Conservation (phyloP, 2,329 filamentous ascomycete species). For the Penicillium sp. region DNA sequence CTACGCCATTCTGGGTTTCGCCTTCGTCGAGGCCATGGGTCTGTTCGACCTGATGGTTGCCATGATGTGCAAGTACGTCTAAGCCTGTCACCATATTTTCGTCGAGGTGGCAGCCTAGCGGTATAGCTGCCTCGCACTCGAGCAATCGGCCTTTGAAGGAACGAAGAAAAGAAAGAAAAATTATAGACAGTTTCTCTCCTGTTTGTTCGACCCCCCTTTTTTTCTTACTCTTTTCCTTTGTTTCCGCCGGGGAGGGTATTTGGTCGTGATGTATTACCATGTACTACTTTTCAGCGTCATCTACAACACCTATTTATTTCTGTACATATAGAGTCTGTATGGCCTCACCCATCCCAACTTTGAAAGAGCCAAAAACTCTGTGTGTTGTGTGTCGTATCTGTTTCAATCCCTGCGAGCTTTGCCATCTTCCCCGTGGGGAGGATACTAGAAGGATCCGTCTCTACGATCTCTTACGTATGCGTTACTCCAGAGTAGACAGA, state of each 20-base stretch:
- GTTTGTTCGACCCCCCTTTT: conserved; percentile 5
- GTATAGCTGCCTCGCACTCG: neutral
- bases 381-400: conserved; percentile 32
- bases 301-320: conserved; percentile 34
- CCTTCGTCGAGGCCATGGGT: conserved; percentile 82
- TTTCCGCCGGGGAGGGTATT: conserved; percentile 33
- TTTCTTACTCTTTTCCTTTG: conserved; percentile 16
- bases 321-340: conserved; percentile 37
- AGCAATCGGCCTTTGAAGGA: conserved; percentile 10
- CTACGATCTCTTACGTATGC: neutral
- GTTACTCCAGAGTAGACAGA: neutral
- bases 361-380: conserved; percentile 35
- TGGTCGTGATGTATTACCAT: conserved; percentile 38
- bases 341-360: conserved; percentile 33
- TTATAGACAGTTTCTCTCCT: conserved; percentile 7
- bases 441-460: neutral
- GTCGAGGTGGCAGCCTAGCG: neutral
- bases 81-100: conserved; percentile 28
- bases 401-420: neutral
- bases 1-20: conserved; percentile 94
- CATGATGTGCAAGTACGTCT: conserved; percentile 88
- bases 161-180: conserved; percentile 15
- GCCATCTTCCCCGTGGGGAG: neutral
- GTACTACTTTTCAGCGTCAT: conserved; percentile 37
- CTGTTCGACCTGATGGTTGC: conserved; percentile 90